These are phyloP conservation scores for Crassisporium funariophilum DNA, from an alignment of 768 basidiomycete species.

Conservation along the genomic window DNA sequence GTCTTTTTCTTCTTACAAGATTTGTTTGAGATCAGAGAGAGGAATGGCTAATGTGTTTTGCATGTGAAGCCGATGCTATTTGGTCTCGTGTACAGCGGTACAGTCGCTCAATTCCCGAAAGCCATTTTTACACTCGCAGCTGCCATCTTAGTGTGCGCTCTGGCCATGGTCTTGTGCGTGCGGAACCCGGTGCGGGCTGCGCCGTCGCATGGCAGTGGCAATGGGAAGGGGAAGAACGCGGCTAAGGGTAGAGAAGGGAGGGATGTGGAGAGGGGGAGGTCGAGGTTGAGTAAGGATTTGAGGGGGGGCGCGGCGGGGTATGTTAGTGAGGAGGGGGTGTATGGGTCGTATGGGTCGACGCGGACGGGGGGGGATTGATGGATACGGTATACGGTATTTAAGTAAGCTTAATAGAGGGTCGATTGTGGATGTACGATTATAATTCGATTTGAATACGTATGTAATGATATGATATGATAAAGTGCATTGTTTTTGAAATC, in stretches of 20 bases:
- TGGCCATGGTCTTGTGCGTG: constrained; percentile 40
- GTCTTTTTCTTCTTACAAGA: constrained; percentile 15
- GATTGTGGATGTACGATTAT: no score
- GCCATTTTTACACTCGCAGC: constrained; percentile 65
- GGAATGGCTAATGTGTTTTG: constrained; percentile 8
- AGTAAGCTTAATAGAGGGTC: no score
- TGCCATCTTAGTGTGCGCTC: constrained; percentile 45
- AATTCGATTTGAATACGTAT: no score
- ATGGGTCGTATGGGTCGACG: constrained; percentile 3
- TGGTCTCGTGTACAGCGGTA: constrained; percentile 67
- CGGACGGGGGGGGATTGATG: no score
- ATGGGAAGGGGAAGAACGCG: constrained; percentile 19
- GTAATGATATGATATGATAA: no score
- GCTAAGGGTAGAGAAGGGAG: constrained; percentile 10
- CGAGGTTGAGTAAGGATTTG: constrained; percentile 50
- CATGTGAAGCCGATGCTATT: constrained; percentile 64
- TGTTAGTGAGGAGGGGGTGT: constrained; percentile 1
- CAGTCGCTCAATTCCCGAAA: constrained; percentile 70
- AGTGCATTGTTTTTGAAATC: background rate
- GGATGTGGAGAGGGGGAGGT: constrained; percentile 46
- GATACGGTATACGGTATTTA: no score
- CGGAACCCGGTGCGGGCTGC: constrained; percentile 37
- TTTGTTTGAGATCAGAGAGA: constrained; percentile 2
- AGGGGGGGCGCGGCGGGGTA: constrained; percentile 37
- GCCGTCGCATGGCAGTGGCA: constrained; percentile 19